Base-by-base conservation (phyloP, 139 green algal species). In the Raphidocelis subcapitata region DNA sequence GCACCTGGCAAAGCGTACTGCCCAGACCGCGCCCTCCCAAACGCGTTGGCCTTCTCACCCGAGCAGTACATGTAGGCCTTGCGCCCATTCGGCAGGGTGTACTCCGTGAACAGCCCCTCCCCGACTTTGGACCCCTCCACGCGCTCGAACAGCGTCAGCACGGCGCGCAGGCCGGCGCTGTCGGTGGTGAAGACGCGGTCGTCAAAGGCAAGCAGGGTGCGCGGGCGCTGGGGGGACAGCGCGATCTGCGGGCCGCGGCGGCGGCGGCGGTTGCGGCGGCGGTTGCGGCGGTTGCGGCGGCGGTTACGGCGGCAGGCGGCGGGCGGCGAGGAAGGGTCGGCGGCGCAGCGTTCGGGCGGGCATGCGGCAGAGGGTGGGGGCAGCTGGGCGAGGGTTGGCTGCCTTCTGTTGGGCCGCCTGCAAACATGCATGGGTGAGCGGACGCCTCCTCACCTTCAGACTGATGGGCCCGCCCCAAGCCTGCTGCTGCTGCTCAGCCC, bases 41-140 rank as follows among this genome's bases (percentile, higher is more conserved):
- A n/a, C n/a, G n/a, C n/a, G n/a, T n/a, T n/a, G n/a, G n/a, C n/a
- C n/a, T n/a, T n/a, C n/a, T n/a, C 41, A 49, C 41, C 77, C 10
- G 82, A 82, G 79, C 91, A 92, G 87, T 92, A 88, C 76, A 90
- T 89, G 75, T 85, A 90, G 1, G 81, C 82, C 65, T 83, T 81
- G 66, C 84, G 87, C 52, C 89, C 89, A 51, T 91, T 94, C 36
- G 89, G 89, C 67, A 94, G 79, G 52, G 75, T 69, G 79, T 94
- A 94, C 20, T 77, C 76, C 1, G 80, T 80, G 51, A 92, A 92
- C 63, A 92, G 67, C 3, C 83, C 84, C 56, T 85, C 57, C 8
- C 74, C 85, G 26, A 85, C 84, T 20, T 78, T 81, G 26, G 75
- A 72, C 29, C 89, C 89, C 23, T 86, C 69, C 44, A 88, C 73